Evolutionary conservation across 2,329 filamentous ascomycete genomes (phyloP).

Genomic region (Purpureocillium lavendulum): DNA sequence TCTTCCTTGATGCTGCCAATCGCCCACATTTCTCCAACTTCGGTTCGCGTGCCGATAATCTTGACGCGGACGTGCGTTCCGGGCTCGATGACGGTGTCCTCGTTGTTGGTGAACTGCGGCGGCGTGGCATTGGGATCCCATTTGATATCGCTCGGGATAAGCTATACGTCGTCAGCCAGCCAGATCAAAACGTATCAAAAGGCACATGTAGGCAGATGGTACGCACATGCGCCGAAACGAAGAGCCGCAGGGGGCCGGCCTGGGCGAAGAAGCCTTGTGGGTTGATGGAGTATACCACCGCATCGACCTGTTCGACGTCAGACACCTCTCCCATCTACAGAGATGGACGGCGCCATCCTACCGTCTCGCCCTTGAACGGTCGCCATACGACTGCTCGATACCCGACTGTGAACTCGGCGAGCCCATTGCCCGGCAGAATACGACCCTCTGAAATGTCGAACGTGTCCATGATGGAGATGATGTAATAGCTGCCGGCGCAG

Average conservation of each 20-base stretch:
- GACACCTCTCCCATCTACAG: constrained; percentile 12
- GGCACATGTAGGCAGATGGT: neutral
- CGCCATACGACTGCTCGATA: constrained; percentile 97
- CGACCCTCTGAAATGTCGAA: constrained; percentile 91
- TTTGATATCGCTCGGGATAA: constrained; percentile 86
- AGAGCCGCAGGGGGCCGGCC: constrained; percentile 69
- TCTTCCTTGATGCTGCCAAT: constrained; percentile 95
- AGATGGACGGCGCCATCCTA: constrained; percentile 36
- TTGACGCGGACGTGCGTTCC: constrained; percentile 91
- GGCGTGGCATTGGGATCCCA: constrained; percentile 94
- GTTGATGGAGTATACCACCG: constrained; percentile 85
- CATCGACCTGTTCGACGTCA: constrained; percentile 65
- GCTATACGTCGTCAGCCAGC: constrained; percentile 38
- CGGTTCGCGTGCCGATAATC: constrained; percentile 86
- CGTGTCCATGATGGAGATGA: constrained; percentile 95
- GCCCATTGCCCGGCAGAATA: constrained; percentile 82
- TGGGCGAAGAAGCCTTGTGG: constrained; percentile 85
- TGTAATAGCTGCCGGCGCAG: constrained; percentile 92
- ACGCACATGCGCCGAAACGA: constrained; percentile 71
- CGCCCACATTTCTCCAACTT: constrained; percentile 91
- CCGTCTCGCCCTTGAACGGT: constrained; percentile 96
- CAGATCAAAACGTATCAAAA: too few species aligned
- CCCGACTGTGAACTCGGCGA: constrained; percentile 89
- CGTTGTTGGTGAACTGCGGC: constrained; percentile 94
- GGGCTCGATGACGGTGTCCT: constrained; percentile 87